These are phyloP conservation scores for Lathyrus oleraceus DNA, from an alignment of 306 rosid genomes.

Conservation along the genomic window DNA sequence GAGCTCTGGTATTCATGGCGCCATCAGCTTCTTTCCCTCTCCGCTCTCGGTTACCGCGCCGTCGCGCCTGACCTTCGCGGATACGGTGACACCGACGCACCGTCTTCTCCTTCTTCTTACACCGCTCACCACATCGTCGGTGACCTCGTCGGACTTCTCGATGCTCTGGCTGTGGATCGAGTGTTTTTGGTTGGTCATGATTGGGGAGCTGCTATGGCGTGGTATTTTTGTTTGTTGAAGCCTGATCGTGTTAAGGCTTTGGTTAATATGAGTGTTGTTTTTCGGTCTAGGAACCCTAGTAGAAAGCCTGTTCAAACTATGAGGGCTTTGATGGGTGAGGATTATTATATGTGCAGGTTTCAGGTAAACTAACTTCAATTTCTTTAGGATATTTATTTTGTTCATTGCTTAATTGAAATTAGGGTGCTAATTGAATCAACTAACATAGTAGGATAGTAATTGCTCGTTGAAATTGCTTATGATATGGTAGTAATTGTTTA, in stretches of 20 bases:
- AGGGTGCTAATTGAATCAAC: no score
- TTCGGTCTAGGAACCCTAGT: conserved; percentile 47
- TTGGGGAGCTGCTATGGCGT: conserved; percentile 67
- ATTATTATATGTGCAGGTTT: conserved; percentile 69
- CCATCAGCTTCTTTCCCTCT: conserved; percentile 65
- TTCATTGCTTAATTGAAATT: no score
- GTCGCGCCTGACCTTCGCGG: conserved; percentile 83
- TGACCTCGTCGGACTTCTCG: conserved; percentile 67
- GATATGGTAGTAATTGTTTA: neutral
- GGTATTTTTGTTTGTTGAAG: conserved; percentile 59
- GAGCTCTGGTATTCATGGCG: conserved; percentile 84
- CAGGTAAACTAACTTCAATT: conserved; percentile 50
- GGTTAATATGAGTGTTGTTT: conserved; percentile 63
- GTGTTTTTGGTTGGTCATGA: conserved; percentile 76
- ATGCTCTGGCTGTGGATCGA: conserved; percentile 46
- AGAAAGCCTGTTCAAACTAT: conserved; percentile 40
- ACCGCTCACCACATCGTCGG: conserved; percentile 59
- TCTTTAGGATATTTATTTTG: no score
- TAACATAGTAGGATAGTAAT: no score
- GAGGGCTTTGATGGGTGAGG: conserved; percentile 49
- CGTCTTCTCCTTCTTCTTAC: conserved; percentile 50
- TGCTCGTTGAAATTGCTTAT: neutral
- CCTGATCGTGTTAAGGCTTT: conserved; percentile 67
- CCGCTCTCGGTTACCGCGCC: conserved; percentile 66
- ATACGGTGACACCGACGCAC: conserved; percentile 70